These are phyloP conservation scores for Cyathus striatus DNA, from an alignment of 768 basidiomycete species.

Conservation along the genomic window DNA sequence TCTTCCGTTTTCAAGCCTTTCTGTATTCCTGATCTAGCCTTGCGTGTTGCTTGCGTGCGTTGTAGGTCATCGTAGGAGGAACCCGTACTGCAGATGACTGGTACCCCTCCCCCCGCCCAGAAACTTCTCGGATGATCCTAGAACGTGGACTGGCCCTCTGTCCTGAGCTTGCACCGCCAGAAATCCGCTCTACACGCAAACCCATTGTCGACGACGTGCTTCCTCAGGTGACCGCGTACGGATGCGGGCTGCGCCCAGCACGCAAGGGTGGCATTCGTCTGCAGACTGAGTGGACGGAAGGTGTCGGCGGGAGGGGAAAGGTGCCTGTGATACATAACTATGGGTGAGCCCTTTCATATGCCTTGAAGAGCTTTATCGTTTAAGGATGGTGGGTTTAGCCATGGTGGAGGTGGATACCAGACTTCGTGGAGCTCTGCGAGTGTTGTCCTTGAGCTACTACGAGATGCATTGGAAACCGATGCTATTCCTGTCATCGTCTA, in stretches of 20 bases:
- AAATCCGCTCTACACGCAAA: constrained; percentile 25
- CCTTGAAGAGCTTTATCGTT: background rate
- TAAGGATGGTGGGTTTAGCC: background rate
- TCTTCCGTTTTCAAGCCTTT: background rate
- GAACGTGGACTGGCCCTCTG: constrained; percentile 36
- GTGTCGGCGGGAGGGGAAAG: constrained; percentile 11
- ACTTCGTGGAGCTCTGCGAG: background rate
- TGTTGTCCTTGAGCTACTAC: background rate
- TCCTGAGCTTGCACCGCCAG: constrained; percentile 45
- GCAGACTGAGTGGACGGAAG: constrained; percentile 35
- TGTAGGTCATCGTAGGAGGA: constrained; percentile 55
- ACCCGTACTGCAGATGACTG: constrained; percentile 58
- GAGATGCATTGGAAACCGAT: background rate
- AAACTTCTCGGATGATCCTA: constrained; percentile 51
- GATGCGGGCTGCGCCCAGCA: constrained; percentile 47
- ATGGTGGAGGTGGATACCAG: background rate
- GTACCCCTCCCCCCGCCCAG: constrained; percentile 52
- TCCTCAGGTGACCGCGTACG: constrained; percentile 41
- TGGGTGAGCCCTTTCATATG: constrained; percentile 36
- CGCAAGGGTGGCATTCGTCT: constrained; percentile 55
- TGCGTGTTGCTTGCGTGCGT: too few relatives aligned
- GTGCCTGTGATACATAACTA: constrained; percentile 60
- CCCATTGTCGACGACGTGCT: constrained; percentile 44
- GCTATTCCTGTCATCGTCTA: too few relatives aligned
- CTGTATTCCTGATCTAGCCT: too few relatives aligned